phyloP scores from a whole-genome alignment of 2,329 filamentous ascomycete genomes.

The Curvularia sp. region DNA sequence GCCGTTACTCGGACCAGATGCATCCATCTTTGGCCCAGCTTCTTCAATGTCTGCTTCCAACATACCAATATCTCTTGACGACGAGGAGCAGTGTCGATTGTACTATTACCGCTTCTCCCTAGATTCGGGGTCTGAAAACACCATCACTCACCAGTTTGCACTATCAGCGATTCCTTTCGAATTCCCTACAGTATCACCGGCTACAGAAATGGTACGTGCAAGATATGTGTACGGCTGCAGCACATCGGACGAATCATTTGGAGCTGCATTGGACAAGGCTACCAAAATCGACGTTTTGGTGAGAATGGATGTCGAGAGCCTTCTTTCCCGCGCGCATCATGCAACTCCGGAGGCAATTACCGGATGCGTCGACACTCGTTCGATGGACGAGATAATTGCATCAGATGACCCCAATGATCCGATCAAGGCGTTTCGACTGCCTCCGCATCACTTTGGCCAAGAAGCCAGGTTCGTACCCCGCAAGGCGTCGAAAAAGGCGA shows the following conservation, averaged over 20 bases:
- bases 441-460: conserved; percentile 67
- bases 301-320: conserved; percentile 63
- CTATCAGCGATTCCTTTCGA: conserved; percentile 71
- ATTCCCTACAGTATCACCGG: conserved; percentile 67
- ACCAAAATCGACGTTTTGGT: conserved; percentile 71
- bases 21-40: conserved; percentile 8
- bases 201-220: conserved; percentile 63
- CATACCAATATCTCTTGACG: conserved; percentile 46
- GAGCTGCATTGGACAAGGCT: conserved; percentile 66
- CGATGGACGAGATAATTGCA: conserved; percentile 60
- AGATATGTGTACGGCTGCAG: conserved; percentile 73
- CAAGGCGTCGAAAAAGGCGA: conserved; percentile 14
- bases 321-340: conserved; percentile 62
- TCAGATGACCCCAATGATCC: conserved; percentile 57
- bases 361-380: conserved; percentile 68
- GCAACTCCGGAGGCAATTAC: conserved; percentile 59
- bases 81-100: conserved; percentile 71
- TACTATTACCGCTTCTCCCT: conserved; percentile 72
- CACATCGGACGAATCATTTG: conserved; percentile 63
- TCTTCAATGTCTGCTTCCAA: conserved; percentile 19
- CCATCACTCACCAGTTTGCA: conserved; percentile 68
- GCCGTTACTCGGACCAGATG: conserved; percentile 23
- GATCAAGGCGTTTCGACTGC: conserved; percentile 68
- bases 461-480: conserved; percentile 69
- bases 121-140: conserved; percentile 34